Evolutionary conservation across 345 rosid genomes (phyloP), one percentile per base, ranked within the genome.

Genomic region (Corchorus olitorius): DNA sequence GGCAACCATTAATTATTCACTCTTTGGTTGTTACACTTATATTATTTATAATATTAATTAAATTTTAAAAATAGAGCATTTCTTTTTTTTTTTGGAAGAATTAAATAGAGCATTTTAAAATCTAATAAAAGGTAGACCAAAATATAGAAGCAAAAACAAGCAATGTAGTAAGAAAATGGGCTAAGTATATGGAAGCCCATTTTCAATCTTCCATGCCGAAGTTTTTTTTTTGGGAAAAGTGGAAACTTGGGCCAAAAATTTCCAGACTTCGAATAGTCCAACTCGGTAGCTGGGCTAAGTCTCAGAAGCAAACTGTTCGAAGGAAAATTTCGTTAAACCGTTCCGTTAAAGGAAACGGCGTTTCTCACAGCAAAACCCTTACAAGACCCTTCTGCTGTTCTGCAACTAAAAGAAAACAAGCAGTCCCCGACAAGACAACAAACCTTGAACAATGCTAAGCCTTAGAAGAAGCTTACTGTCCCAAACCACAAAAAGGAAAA

Each of bases 381-480:
- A 7, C 45, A 70, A 61, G 68, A 53, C 56, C 77, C 77, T 53
- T 15, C 17, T 64, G 27, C n/a, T n/a, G 0, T n/a, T 8, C 48
- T 64, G 27, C n/a, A 55, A 10, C 72, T 55, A 16, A 13, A 11
- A 13, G 14, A 0, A 3, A 17, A 2, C 0, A 16, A n/a, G 6
- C 27, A 27, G 27, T 27, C 33, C 52, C 53, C 53, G 43, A 39
- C 5, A 2, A 20, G 5, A 41, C 35, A 14, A 5, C 41, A 72
- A 45, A 20, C 73, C 59, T 37, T 13, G 16, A 50, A 50, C 55
- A 27, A 88, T 92, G 94, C 75, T 77, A 35, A 66, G 76, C 76
- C 77, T 72, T 76, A 50, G 77, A 76, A 79, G 78, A 75, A 86
- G 75, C 60, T 66, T 81, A 43, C 58, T 86, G 66, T 83, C 86